A percentile compares a stretch with the other conserved stretches of the same genome.
phyloP scores from a whole-genome alignment of 2,329 filamentous ascomycete species.

The Dactylellina cionopaga region DNA sequence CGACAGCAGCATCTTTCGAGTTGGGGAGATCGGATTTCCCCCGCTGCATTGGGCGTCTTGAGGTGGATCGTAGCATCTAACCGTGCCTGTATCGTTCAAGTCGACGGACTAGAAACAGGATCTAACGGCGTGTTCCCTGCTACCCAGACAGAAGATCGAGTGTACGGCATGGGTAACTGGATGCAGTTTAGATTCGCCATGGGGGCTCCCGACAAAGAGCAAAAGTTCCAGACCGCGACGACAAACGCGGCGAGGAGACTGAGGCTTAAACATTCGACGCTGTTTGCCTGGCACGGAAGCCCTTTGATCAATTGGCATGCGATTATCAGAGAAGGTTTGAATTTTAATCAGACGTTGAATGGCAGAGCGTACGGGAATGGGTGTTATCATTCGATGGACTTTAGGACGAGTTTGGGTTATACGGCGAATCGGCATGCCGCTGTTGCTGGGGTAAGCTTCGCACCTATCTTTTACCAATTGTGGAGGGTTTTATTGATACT shows the following conservation, averaged over 20 bases:
- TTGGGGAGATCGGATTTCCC: conserved; percentile 72
- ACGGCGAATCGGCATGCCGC: conserved; percentile 63
- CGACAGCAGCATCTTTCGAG: conserved; percentile 62
- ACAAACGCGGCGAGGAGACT: conserved; percentile 58
- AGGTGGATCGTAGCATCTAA: conserved; percentile 93
- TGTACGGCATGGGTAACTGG: conserved; percentile 73
- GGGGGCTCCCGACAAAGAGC: conserved; percentile 86
- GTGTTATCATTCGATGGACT: conserved; percentile 77
- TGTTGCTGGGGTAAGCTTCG: conserved; percentile 8
- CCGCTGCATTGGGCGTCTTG: conserved; percentile 74
- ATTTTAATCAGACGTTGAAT: conserved; percentile 72
- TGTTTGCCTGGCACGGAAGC: conserved; percentile 91
- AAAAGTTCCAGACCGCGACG: conserved; percentile 75
- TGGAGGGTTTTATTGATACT: conserved; percentile 2
- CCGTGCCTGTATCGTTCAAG: conserved; percentile 82
- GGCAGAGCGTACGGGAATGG: conserved; percentile 81
- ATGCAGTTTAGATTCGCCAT: conserved; percentile 88
- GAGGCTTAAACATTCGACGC: conserved; percentile 69
- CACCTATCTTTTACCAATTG: not conserved
- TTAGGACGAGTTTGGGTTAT: conserved; percentile 65
- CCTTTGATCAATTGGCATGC: conserved; percentile 83
- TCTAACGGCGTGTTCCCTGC: conserved; percentile 51
- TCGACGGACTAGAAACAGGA: conserved; percentile 64
- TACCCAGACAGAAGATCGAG: conserved; percentile 62
- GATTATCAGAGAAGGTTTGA: conserved; percentile 82